Evolutionary conservation across 306 rosid species (phyloP), one percentile per base, ranked within the genome.

Genomic region (Dicorynia guianensis): DNA sequence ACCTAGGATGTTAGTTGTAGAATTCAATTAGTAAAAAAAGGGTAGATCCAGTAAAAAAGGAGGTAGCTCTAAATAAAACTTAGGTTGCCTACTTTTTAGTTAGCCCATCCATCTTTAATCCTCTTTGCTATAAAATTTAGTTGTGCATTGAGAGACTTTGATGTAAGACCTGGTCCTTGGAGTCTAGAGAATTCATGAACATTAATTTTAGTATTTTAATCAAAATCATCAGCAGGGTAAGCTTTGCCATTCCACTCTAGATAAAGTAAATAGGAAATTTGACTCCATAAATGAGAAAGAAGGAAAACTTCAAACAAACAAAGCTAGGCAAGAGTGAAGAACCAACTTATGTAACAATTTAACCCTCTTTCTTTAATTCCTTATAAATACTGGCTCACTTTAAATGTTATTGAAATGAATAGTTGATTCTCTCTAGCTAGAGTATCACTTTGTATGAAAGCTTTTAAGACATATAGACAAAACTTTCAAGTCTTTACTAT

Each of bases 301-400:
- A 50, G 15, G 17, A 8, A 4, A 15, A 18, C 30, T 25, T 63
- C 19, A 14, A 10, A 43, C 11, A 4, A 1, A 11, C 52, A 63
- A 63, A 40, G 34, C 52, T 25, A 42, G 1, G 10, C 6, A 13
- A 34, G 75, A 76, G 48, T 39, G 8, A n/a, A 38, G 46, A 69
- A 68, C 36, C 76, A 49, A 59, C 48, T 39, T 60, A 25, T 25
- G 40, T 14, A 7, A 17, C 9, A 6, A 38, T 60, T n/a, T 25
- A 25, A 25, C 30, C 30, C 47, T 42, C 55, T 59, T 12, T 67
- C 81, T 39, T 39, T 49, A 59, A 43, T 67, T 38, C 42, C 56
- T 36, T 34, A 42, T 42, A 17, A 55, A 52, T 8, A 42, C 62
- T 34, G 33, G 7, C 47, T 30, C 12, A 11, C 8, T 15, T 39